Evolutionary conservation across 75 land plant species (phyloP), one percentile per base, ranked within the genome.

Genomic region (Sequoia sempervirens): DNA sequence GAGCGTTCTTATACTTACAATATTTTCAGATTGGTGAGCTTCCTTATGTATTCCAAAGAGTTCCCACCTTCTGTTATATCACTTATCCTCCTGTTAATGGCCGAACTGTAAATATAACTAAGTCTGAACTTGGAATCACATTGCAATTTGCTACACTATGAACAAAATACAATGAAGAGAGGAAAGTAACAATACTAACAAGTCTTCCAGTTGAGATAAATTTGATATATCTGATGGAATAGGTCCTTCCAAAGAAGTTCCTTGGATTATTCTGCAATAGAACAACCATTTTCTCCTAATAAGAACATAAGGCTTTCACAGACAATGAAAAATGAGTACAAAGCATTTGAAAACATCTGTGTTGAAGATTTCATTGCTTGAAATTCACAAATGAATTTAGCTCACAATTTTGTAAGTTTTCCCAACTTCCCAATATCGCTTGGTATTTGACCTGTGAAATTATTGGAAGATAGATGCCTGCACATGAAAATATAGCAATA

Each of bases 161-260:
- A 43, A 43, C 46, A 43, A 43, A 43, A 5, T 18, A 54, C 17
- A 18, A 54, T 17, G 18, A 18, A 54, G 58, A 54, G 3, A 17
- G 4, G 18, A 54, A 4, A 18, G 18, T 11, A 56, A 46, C 1
- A 2, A 15, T 53, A 72, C 88, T 84, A 43, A 90, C 92, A 90
- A 81, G 61, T 88, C 87, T 1, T 43, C 78, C 54, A 88, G 43
- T 61, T 82, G 79, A n/a, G 2, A 76, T 83, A 87, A 83, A 5
- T 18, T 30, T n/a, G 87, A 86, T 30, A 91, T 78, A 75, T 32
- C 82, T 34, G 84, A 52, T 54, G 92, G 92, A 52, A 91, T 82
- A 32, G 90, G 88, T 23, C 92, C 92, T 14, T 74, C 79, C 68
- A 91, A 80, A 41, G 87, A 86, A 34, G 85, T 86, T 37, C 86